Conservation (phyloP, 73 alveolate species). For the Paramecium bursaria region DNA sequence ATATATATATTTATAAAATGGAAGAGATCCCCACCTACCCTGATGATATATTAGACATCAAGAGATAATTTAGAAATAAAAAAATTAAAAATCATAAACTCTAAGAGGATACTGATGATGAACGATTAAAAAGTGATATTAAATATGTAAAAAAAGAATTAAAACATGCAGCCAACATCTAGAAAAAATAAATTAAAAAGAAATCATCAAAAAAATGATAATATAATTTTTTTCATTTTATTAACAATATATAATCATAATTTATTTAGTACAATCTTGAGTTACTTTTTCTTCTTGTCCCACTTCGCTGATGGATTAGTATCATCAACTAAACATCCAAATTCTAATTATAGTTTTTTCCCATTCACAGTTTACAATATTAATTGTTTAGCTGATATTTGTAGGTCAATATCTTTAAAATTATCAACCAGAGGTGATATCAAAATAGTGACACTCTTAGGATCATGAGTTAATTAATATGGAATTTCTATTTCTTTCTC, state of each 20-base stretch:
- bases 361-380: background rate
- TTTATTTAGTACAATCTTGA: slow-evolving; percentile 36
- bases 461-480: slow-evolving; percentile 5
- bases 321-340: slow-evolving; percentile 53
- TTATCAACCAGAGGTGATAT: slow-evolving; percentile 1
- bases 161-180: background rate
- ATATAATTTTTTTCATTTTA: too few relatives aligned
- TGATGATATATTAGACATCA: slow-evolving; percentile 33
- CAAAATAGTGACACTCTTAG: background rate
- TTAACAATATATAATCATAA: too few relatives aligned
- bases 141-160: background rate
- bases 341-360: slow-evolving; percentile 8
- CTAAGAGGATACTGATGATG: slow-evolving; percentile 19
- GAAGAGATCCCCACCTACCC: slow-evolving; percentile 56
- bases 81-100: background rate
- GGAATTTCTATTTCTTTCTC: background rate
- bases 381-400: background rate
- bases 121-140: background rate
- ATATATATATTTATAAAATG: background rate
- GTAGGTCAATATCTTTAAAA: slow-evolving; percentile 34
- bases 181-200: slow-evolving; percentile 13
- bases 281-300: slow-evolving; percentile 36
- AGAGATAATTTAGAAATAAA: slow-evolving; percentile 3
- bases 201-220: too few relatives aligned
- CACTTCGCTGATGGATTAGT: slow-evolving; percentile 36